Evolutionary conservation across 148 eudicot species (phyloP).

Genomic region (Fagopyrum esculentum): DNA sequence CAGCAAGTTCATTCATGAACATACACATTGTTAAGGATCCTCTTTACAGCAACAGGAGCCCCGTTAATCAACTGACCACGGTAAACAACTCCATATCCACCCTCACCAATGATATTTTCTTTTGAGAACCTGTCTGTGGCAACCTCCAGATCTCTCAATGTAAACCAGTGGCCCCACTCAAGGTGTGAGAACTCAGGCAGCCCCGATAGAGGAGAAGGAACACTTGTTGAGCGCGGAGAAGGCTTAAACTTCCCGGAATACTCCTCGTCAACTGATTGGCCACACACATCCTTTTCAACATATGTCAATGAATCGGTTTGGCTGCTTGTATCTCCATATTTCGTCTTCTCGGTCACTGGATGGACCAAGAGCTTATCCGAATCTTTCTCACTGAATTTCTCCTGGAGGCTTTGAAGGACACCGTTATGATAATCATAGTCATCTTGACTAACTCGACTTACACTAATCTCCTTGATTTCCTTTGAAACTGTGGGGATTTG

Average conservation of each 20-base stretch:
- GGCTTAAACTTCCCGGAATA: constrained; percentile 6
- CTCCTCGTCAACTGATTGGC: constrained; percentile 39
- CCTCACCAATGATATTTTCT: constrained; percentile 69
- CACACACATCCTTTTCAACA: constrained; percentile 5
- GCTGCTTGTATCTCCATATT: constrained; percentile 8
- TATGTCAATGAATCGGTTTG: constrained; percentile 11
- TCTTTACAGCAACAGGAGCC: constrained; percentile 81
- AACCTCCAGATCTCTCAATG: constrained; percentile 76
- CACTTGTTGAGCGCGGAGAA: constrained; percentile 23
- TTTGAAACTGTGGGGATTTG: constrained; percentile 44
- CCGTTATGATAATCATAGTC: constrained; percentile 24
- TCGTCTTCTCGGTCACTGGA: constrained; percentile 1
- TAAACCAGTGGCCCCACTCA: constrained; percentile 98
- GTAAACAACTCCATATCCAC: constrained; percentile 92
- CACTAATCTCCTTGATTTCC: constrained; percentile 62
- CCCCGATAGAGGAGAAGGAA: constrained; percentile 71
- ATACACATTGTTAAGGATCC: constrained; percentile 84
- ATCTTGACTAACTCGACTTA: constrained; percentile 47
- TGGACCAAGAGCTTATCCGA: constrained; percentile 40
- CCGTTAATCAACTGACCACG: constrained; percentile 68
- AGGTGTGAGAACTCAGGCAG: constrained; percentile 85
- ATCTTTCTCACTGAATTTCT: constrained; percentile 42
- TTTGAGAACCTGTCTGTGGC: constrained; percentile 66
- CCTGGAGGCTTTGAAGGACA: constrained; percentile 20
- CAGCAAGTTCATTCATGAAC: constrained; percentile 14